Evolutionary conservation across 2,329 filamentous ascomycete genomes (phyloP), one percentile per base, ranked within the genome.

Genomic region (Rhynchosporium agropyri): DNA sequence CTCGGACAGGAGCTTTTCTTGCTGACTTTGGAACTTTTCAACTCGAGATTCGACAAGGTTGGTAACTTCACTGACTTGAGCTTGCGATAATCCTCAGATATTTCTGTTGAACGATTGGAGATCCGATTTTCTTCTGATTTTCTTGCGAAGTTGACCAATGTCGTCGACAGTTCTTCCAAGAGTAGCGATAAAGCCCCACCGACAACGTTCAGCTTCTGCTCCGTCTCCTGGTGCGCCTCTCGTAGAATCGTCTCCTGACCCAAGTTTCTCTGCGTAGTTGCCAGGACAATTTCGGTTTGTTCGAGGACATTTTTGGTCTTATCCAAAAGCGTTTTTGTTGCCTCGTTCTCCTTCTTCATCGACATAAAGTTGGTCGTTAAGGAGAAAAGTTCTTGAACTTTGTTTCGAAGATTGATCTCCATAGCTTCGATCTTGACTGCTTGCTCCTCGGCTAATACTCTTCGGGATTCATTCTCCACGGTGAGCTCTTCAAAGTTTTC

Each of bases 361-460:
- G 85, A 87, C 78, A 93, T 92, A 75, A 98, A 96, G 68, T 87
- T 92, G 48, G 89, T 92, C 0, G 91, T 97, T 43, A 98, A 79
- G 10, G 87, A 85, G 74, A 96, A 93, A 0, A 99, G 81, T 75
- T 99, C 93, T 71, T 98, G 92, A 2, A 96, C 89, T 75, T 97
- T 98, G 78, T 96, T 95, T 28, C 92, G 87, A 60, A 99, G 81
- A 71, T 95, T 97, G 43, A 84, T 85, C 75, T 99, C 95, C 79
- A 98, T 89, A 0, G 91, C 93, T 73, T 96, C 92, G 53, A 99
- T 92, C 75, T 92, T 94, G 69, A 94, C 92, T 7, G 88, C 84
- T 72, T 98, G 94, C 74, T 99, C 95, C 71, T 98, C 94, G 69
- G 89, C 90, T 43, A 98, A 83, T 66, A 98, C 97, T 12, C 92